These are phyloP conservation scores for Stachybotrys chartarum DNA, from an alignment of 2,329 filamentous ascomycete species.

Conservation along the genomic window DNA sequence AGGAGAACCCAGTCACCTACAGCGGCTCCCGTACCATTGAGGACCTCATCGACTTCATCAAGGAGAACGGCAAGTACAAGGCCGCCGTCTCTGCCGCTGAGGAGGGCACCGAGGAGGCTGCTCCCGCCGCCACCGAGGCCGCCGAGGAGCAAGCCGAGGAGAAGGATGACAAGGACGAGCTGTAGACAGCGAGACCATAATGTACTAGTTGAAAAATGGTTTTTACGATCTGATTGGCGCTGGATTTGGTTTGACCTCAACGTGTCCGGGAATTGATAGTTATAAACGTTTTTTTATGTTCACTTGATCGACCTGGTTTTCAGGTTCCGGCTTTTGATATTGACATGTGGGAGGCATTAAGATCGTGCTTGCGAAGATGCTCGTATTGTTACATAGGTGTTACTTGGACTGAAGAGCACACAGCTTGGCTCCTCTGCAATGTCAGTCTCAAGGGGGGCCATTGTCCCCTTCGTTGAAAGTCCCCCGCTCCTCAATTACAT, in stretches of 20 bases:
- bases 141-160: conserved; percentile 33
- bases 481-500: too few species aligned
- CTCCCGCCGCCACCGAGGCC: conserved; percentile 43
- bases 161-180: conserved; percentile 60
- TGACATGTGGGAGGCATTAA: too few species aligned
- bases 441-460: too few species aligned
- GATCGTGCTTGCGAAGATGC: too few species aligned
- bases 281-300: conserved; percentile 9
- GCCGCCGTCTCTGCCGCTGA: conserved; percentile 56
- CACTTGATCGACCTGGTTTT: too few species aligned
- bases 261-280: conserved; percentile 14
- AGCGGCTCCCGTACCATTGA: conserved; percentile 80
- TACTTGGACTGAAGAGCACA: too few species aligned
- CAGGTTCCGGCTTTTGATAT: too few species aligned
- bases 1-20: conserved; percentile 81
- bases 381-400: too few species aligned
- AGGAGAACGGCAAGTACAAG: conserved; percentile 90
- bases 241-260: conserved; percentile 16
- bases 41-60: conserved; percentile 86
- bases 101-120: conserved; percentile 48
- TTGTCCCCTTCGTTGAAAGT: too few species aligned
- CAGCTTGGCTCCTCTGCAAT: too few species aligned
- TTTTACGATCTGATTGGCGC: conserved; percentile 25
- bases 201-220: conserved; percentile 16
- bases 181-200: conserved; percentile 47